Conservation (phyloP, 176 grass and related monocot species). For the Avena eriantha region DNA sequence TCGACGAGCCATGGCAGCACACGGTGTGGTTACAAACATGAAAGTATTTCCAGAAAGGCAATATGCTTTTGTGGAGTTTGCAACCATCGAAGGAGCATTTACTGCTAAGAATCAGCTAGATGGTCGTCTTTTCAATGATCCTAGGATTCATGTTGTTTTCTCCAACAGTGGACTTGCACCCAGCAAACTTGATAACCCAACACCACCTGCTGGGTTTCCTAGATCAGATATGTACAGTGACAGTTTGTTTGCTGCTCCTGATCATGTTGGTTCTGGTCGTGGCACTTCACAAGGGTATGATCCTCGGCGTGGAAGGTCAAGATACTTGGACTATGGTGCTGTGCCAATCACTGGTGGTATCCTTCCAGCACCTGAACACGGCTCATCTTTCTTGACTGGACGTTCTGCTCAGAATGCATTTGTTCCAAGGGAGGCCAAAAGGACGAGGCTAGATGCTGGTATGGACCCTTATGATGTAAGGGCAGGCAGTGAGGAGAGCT, state of each 20-base stretch:
- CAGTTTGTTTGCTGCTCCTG: conserved; percentile 40
- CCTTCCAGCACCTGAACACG: conserved; percentile 54
- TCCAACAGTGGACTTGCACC: conserved; percentile 68
- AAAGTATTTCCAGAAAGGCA: conserved; percentile 73
- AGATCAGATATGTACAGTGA: conserved; percentile 60
- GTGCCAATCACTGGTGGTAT: conserved; percentile 53
- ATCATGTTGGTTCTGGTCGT: conserved; percentile 41
- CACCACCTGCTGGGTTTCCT: conserved; percentile 42
- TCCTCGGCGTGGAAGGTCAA: conserved; percentile 44
- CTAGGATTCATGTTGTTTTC: conserved; percentile 80
- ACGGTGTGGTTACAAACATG: conserved; percentile 76
- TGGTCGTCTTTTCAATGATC: conserved; percentile 83
- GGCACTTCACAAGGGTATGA: conserved; percentile 55
- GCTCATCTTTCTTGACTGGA: conserved; percentile 16
- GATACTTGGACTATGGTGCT: conserved; percentile 53
- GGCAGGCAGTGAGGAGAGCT: conserved; percentile 38
- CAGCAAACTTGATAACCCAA: conserved; percentile 48
- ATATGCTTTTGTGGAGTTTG: conserved; percentile 91
- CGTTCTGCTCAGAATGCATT: conserved; percentile 49
- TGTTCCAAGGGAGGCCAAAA: conserved; percentile 66
- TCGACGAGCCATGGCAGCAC: conserved; percentile 77
- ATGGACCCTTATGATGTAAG: conserved; percentile 50
- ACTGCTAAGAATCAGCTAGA: conserved; percentile 92
- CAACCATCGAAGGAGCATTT: conserved; percentile 68
- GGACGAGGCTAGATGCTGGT: conserved; percentile 50